A percentile compares a stretch with the other conserved stretches of the same genome.
Evolutionary conservation across 345 rosid species (phyloP).

Genomic region (Sonneratia caseolaris): DNA sequence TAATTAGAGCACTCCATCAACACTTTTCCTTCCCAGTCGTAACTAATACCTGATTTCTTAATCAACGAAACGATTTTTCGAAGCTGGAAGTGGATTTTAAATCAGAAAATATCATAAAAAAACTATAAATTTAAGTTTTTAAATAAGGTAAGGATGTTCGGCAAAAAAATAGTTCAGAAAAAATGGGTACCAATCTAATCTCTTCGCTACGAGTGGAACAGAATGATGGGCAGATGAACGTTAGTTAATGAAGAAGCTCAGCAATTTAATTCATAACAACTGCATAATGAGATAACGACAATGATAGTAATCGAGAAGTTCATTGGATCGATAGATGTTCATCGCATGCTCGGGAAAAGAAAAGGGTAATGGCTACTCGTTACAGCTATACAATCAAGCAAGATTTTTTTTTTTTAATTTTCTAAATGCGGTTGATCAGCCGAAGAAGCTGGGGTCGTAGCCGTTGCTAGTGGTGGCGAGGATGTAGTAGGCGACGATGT

Average conservation of each 20-base stretch:
- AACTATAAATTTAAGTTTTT: too few relatives aligned
- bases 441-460: conserved; percentile 77
- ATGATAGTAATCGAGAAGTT: neutral
- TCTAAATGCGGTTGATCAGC: neutral
- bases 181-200: too few relatives aligned
- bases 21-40: too few relatives aligned
- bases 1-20: too few relatives aligned
- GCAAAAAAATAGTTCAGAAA: too few relatives aligned
- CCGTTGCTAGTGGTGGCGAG: conserved; percentile 95
- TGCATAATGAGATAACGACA: neutral
- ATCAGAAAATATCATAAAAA: too few relatives aligned
- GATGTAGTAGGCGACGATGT: conserved; percentile 93
- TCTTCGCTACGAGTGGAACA: too few relatives aligned
- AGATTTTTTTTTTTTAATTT: neutral
- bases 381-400: conserved; percentile 1
- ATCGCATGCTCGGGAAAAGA: neutral
- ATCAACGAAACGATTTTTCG: too few relatives aligned
- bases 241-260: neutral
- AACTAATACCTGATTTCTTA: too few relatives aligned
- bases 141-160: too few relatives aligned
- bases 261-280: neutral
- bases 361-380: neutral
- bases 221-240: too few relatives aligned
- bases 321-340: neutral
- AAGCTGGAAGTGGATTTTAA: too few relatives aligned